Conservation (phyloP, 2,329 filamentous ascomycete genomes). For the Penicillium psychrosexuale region DNA sequence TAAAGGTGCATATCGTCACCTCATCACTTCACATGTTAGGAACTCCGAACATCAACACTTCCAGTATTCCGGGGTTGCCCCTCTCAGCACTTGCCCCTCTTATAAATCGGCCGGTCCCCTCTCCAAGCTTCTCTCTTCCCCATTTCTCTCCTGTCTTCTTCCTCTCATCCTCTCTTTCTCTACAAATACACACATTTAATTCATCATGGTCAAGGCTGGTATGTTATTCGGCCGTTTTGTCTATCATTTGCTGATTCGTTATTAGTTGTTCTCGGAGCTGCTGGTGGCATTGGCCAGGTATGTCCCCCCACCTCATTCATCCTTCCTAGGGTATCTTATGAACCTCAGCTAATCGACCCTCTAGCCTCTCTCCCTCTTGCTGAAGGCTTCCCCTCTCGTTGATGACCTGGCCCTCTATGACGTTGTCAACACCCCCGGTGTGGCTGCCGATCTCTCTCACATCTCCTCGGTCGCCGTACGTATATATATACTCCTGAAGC, state of each 20-base stretch:
- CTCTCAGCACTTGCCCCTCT: slow-evolving; percentile 12
- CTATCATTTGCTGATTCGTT: slow-evolving; percentile 17
- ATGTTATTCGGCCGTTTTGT: slow-evolving; percentile 4
- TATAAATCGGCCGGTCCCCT: slow-evolving; percentile 12
- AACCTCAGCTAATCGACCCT: background rate
- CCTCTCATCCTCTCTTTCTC: background rate
- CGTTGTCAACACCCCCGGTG: slow-evolving; percentile 98
- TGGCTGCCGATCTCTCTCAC: slow-evolving; percentile 93
- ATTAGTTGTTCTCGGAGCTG: slow-evolving; percentile 81
- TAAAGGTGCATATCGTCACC: background rate
- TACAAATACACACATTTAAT: slow-evolving; percentile 1
- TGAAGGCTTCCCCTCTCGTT: slow-evolving; percentile 85
- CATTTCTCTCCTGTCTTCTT: slow-evolving; percentile 3
- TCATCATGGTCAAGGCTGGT: slow-evolving; percentile 52
- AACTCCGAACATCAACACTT: background rate
- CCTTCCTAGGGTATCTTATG: background rate
- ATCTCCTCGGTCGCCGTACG: slow-evolving; percentile 84
- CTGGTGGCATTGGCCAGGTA: slow-evolving; percentile 98
- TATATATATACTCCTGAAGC: slow-evolving; percentile 50
- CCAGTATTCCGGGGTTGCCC: slow-evolving; percentile 16
- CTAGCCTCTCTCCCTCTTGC: slow-evolving; percentile 90
- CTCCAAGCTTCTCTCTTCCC: slow-evolving; percentile 7
- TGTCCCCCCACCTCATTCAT: slow-evolving; percentile 23
- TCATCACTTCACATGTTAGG: slow-evolving; percentile 1
- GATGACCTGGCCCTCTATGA: slow-evolving; percentile 96